A percentile compares a stretch with the other conserved stretches of the same genome.
phyloP scores from a whole-genome alignment of 2,329 filamentous ascomycete species.

The Venturia nashicola region DNA sequence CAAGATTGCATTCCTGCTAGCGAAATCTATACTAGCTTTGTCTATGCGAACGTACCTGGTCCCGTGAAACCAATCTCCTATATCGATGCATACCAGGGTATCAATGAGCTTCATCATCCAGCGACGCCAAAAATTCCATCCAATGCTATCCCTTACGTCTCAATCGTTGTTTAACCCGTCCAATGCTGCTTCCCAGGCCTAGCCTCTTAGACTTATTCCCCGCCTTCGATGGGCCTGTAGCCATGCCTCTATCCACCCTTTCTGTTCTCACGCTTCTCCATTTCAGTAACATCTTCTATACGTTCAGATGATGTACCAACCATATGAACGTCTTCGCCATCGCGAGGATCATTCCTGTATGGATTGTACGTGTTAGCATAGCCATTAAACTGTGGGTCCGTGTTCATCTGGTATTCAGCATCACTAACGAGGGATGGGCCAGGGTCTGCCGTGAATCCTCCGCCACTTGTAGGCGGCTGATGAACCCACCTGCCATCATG shows the following conservation, averaged over 20 bases:
- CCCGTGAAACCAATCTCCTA: background rate
- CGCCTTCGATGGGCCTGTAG: background rate
- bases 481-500: background rate
- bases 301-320: background rate
- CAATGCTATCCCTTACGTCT: background rate
- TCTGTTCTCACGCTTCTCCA: background rate
- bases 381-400: background rate
- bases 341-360: background rate
- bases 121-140: background rate
- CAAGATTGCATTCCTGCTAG: background rate
- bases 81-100: background rate
- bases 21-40: background rate
- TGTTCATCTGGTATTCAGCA: slow-evolving; percentile 10
- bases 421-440: slow-evolving; percentile 24
- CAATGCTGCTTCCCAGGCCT: background rate
- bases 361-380: background rate
- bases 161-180: background rate
- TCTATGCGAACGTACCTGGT: background rate
- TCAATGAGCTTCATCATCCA: background rate
- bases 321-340: background rate
- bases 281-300: background rate
- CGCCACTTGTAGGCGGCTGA: background rate
- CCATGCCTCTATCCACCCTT: background rate
- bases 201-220: background rate
- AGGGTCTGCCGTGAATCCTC: background rate